A percentile compares a stretch with the other conserved stretches of the same genome.
Evolutionary conservation across 257 asterid genomes (phyloP).

Genomic region (Nicotiana otophora): DNA sequence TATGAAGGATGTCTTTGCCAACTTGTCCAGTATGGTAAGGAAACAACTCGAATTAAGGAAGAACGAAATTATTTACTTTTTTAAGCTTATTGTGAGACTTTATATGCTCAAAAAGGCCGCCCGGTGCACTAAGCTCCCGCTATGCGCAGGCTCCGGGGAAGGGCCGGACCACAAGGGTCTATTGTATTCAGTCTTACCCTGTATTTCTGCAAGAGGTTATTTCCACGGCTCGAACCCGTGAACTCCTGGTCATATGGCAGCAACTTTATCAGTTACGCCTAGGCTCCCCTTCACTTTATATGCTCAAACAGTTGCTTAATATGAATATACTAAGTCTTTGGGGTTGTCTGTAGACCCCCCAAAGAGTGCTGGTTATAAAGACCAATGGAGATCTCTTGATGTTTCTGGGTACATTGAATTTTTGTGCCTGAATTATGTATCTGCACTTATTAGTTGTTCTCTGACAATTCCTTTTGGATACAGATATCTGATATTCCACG

Average conservation of each 20-base stretch:
- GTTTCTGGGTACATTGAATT: not conserved
- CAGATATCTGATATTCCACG: conserved; percentile 60
- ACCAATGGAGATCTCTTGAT: not conserved
- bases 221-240: no score
- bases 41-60: not conserved
- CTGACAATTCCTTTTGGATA: not conserved
- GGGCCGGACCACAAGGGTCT: no score
- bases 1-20: not conserved
- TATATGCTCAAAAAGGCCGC: not conserved
- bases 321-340: not conserved
- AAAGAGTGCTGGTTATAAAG: not conserved
- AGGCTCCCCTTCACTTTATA: no score
- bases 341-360: no score
- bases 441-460: not conserved
- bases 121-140: no score
- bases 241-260: no score
- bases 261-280: no score
- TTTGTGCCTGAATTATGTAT: not conserved
- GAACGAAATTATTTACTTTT: not conserved
- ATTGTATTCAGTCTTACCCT: no score
- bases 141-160: no score
- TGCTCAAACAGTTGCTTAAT: not conserved
- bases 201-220: no score
- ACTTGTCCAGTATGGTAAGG: not conserved
- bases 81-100: not conserved